phyloP scores from a whole-genome alignment of 495 filamentous ascomycete species.

The Podospora anserina region DNA sequence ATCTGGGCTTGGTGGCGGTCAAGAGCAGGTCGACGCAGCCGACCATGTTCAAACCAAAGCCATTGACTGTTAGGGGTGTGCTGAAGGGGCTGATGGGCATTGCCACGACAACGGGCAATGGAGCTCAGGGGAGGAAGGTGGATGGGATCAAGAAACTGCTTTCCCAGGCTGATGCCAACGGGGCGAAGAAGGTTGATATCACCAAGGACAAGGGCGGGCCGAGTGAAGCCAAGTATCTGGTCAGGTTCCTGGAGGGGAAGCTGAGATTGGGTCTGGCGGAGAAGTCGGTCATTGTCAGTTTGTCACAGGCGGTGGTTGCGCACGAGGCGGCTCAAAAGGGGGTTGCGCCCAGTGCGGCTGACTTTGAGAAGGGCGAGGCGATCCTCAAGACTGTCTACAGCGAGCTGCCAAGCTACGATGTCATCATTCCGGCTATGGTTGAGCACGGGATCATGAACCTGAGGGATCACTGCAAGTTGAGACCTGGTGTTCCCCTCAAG shows the following conservation, averaged over 20 bases:
- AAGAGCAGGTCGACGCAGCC: conserved; percentile 91
- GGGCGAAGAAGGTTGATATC: conserved; percentile 75
- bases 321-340: conserved; percentile 69
- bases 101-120: conserved; percentile 80
- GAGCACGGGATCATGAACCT: conserved; percentile 80
- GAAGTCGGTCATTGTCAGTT: conserved; percentile 80
- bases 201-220: conserved; percentile 88
- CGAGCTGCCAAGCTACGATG: conserved; percentile 91
- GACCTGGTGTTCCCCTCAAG: conserved; percentile 91
- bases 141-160: conserved; percentile 92
- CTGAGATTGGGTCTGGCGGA: conserved; percentile 87
- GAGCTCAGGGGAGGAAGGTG: conserved; percentile 85
- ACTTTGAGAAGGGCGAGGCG: conserved; percentile 77
- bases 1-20: conserved; percentile 89
- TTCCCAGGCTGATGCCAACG: conserved; percentile 73
- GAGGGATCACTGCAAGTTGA: conserved; percentile 81
- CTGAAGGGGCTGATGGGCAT: conserved; percentile 86
- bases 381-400: conserved; percentile 89
- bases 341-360: conserved; percentile 64
- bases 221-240: conserved; percentile 90
- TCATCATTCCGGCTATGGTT: conserved; percentile 86
- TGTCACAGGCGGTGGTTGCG: conserved; percentile 81
- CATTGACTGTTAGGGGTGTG: conserved; percentile 80
- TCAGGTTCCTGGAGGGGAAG: conserved; percentile 92
- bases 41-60: conserved; percentile 96